Base-by-base conservation (phyloP, 2,329 filamentous ascomycete genomes). In the Rachicladosporium sp. region DNA sequence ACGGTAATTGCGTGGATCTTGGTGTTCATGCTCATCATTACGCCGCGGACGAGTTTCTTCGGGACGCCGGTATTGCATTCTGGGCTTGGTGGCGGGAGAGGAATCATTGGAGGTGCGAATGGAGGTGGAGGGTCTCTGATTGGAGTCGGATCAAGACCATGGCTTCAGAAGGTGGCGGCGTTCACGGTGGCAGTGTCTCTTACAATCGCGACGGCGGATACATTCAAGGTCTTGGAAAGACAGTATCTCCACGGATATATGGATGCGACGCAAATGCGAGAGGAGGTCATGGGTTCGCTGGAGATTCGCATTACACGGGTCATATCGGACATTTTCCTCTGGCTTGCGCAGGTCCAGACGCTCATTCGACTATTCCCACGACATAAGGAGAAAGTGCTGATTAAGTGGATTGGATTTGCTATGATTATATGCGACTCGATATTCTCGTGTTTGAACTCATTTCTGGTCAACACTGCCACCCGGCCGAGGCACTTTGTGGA, bases 331-430 rank as follows among this genome's bases (percentile, higher is more conserved):
- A 88, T 91, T 1, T 96, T 96, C 59, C 70, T 98, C 23, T 96
- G 91, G 89, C 76, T 98, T 31, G 91, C 91, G 1, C 91, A 98
- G 62, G 89, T 93, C 1, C 91, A 98, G 65, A 98, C 91, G 0
- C 65, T 98, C 42, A 96, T 96, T 51, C 82, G 91, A 38, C 70
- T 98, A 1, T 98, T 98, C 51, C 91, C 91, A 6, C 84, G 91
- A 29, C 89, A 96, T 56, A 84, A 93, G 55, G 91, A 98, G 64
- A 96, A 96, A 64, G 80, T 96, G 38, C 84, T 96, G 49, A 98
- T 98, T 65, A 96, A 96, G 65, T 98, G 89, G 89, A 86, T 89
- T 10, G 91, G 89, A 1, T 95, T 96, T 57, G 87, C 82, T 3
- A 74, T 98, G 42, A 95, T 98, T 54, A 76, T 86, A 0, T 72